Conservation (phyloP, 495 filamentous ascomycete species). For the Lasiosphaeris hirsuta region DNA sequence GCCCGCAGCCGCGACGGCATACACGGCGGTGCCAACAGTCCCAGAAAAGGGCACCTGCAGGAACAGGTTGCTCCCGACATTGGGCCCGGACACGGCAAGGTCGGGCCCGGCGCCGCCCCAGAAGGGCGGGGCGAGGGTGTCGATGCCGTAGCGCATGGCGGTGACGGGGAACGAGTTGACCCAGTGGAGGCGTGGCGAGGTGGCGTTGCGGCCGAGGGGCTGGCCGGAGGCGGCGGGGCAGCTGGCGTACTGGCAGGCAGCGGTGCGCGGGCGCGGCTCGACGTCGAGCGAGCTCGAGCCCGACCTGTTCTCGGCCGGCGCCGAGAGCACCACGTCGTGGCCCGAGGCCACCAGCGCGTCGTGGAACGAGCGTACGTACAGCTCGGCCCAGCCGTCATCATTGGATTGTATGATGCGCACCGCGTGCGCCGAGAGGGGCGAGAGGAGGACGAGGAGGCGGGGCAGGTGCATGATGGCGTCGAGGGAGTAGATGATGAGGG, state of each 20-base stretch:
- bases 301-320: conserved; percentile 62
- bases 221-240: conserved; percentile 56
- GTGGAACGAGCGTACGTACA: conserved; percentile 58
- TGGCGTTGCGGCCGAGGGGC: conserved; percentile 52
- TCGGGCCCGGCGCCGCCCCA: conserved; percentile 50
- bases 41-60: conserved; percentile 54
- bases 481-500: background rate
- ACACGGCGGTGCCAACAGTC: conserved; percentile 59
- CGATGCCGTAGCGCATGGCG: conserved; percentile 60
- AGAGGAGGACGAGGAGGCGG: conserved; percentile 9
- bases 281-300: conserved; percentile 56
- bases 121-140: conserved; percentile 48
- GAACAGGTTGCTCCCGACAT: conserved; percentile 60
- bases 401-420: conserved; percentile 63
- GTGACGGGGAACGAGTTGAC: conserved; percentile 69
- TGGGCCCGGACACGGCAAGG: conserved; percentile 61
- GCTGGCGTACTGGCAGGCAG: conserved; percentile 55
- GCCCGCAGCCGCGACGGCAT: conserved; percentile 52
- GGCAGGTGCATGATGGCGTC: background rate
- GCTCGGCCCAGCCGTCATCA: conserved; percentile 71
- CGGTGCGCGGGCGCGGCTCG: conserved; percentile 41
- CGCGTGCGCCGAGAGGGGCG: conserved; percentile 8
- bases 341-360: conserved; percentile 49
- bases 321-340: conserved; percentile 59
- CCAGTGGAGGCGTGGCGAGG: conserved; percentile 59